phyloP scores from a whole-genome alignment of 83 land plant genomes.

The Thuja plicata region DNA sequence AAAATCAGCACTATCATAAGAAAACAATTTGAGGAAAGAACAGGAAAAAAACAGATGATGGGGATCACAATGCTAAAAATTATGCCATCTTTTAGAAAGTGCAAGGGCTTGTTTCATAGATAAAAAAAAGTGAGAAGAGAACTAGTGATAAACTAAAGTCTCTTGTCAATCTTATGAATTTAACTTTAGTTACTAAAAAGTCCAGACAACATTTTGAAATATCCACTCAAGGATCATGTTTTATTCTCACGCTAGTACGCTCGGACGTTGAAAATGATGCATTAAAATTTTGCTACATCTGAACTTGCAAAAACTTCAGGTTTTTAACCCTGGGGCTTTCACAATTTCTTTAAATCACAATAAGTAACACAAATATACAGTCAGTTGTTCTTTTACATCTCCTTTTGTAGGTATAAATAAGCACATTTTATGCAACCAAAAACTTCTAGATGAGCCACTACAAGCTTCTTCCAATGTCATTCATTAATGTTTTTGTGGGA shows the following conservation, averaged over 20 bases:
- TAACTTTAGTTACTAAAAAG: not conserved
- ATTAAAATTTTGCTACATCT: not conserved
- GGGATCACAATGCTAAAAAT: not conserved
- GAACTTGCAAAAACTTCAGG: not conserved
- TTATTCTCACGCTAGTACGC: not conserved
- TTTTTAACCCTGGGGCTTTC: not conserved
- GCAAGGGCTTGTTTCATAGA: not conserved
- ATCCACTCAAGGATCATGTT: not conserved
- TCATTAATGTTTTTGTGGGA: not conserved
- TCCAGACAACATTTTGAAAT: not conserved
- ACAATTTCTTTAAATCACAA: not conserved
- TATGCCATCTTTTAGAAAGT: not conserved
- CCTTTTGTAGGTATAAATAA: not conserved
- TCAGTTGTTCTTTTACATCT: not conserved
- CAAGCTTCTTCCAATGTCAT: not conserved
- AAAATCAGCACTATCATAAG: not conserved
- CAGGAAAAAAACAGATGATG: not conserved
- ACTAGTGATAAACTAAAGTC: not conserved
- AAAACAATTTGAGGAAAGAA: not conserved
- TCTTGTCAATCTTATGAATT: not conserved
- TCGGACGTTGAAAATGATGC: not conserved
- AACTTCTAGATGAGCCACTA: not conserved
- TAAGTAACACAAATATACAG: not conserved
- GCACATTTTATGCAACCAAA: not conserved
- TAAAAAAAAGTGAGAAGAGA: not conserved